These are phyloP conservation scores for Clitopilus hobsonii DNA, from an alignment of 768 basidiomycete genomes.

Conservation along the genomic window DNA sequence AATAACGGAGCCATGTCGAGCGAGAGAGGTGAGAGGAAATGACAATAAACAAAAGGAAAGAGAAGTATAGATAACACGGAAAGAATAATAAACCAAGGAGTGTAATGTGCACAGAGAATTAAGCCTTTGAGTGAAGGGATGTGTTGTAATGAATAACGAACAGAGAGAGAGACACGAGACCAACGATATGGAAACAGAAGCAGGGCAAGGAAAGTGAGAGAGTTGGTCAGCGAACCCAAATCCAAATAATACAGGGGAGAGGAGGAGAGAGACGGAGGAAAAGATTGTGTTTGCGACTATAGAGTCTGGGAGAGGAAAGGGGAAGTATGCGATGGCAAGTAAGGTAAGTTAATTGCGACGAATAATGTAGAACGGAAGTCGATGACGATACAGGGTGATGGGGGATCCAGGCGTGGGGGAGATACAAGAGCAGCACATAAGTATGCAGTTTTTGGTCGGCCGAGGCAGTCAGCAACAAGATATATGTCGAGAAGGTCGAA, in stretches of 20 bases:
- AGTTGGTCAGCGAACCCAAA: conserved; percentile 4
- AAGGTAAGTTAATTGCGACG: conserved; percentile 1
- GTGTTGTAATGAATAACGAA: neutral
- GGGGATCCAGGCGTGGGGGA: too few species aligned
- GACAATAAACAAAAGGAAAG: conserved; percentile 14
- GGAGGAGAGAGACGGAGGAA: conserved; percentile 5
- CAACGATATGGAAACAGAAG: conserved; percentile 1
- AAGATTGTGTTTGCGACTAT: neutral
- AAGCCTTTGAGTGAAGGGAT: neutral
- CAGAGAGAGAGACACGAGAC: conserved; percentile 4
- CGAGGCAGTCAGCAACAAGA: conserved; percentile 2
- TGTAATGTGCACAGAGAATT: conserved; percentile 3
- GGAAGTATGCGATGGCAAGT: neutral
- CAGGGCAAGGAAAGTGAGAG: conserved; percentile 10
- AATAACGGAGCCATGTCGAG: conserved; percentile 28
- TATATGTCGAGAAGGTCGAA: neutral
- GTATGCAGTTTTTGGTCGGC: conserved; percentile 3
- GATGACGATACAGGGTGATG: conserved; percentile 4
- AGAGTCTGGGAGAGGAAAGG: neutral
- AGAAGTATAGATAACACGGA: conserved; percentile 12
- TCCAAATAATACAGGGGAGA: conserved; percentile 5
- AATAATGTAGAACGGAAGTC: conserved; percentile 1
- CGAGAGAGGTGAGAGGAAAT: too few species aligned
- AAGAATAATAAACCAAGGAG: conserved; percentile 22
- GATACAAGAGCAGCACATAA: conserved; percentile 5